Base-by-base conservation (phyloP, 2,329 filamentous ascomycete genomes). In the Trichoderma polysporum region DNA sequence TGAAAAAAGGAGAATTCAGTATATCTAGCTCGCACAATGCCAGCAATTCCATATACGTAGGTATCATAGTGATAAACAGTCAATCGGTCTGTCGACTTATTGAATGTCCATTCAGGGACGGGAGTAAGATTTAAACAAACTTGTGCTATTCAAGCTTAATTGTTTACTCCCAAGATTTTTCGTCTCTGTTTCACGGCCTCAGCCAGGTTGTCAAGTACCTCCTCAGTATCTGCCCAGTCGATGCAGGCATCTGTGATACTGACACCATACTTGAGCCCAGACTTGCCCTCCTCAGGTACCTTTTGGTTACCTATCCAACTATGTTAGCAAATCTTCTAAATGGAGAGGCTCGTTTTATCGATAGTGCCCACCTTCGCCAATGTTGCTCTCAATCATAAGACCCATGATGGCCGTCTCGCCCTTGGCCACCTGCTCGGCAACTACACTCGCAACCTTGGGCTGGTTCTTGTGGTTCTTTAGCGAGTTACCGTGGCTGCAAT, bases 211-310 rank as follows among this genome's bases (percentile, higher is more conserved):
- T 91, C 90, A 12, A 98, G 87, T 2, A 94, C 90, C 0, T 82
- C 81, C 73, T 94, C 90, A 3, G 95, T 98, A 73, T 96, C 92
- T 70, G 94, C 88, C 94, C 94, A 98, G 79, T 89, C 85, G 77
- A 99, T 97, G 81, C 95, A 99, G 57, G 95, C 94, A 79, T 99
- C 95, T 0, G 95, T 99, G 79, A 98, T 98, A 78, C 91, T 95
- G 76, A 98, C 91, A 73, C 95, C 95, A 80, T 97, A 94, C 82
- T 97, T 90, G 69, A 98, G 86, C 37, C 90, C 93, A 9, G 86
- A 84, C 79, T 91, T 93, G 76, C 94, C 94, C 81, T 97, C 92
- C 65, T 88, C 85, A 37, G 94, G 92, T 3, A 97, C 92, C 80
- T 97, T 97, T 79, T 99, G 95, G 80, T 86, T 91, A 72, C 94